Evolutionary conservation across 1,139 yeast species (phyloP).

Genomic region (Hyphopichia pseudoburtonii): DNA sequence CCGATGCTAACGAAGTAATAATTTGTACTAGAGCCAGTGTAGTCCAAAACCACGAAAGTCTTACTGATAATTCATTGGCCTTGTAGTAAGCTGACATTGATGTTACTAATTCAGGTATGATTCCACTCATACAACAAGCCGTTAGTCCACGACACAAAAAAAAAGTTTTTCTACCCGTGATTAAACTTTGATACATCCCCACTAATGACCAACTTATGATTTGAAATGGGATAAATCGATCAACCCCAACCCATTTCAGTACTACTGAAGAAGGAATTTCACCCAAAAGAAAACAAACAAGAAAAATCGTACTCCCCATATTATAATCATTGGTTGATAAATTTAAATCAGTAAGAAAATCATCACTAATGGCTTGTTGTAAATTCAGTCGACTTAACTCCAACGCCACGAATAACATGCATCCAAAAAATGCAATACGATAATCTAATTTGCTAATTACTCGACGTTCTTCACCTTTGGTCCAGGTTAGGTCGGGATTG

Average conservation of each 20-base stretch:
- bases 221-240: slow-evolving; percentile 32
- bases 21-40: slow-evolving; percentile 43
- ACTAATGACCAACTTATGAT: slow-evolving; percentile 48
- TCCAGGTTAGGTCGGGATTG: slow-evolving; percentile 24
- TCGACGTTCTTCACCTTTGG: slow-evolving; percentile 18
- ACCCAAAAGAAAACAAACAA: slow-evolving; percentile 27
- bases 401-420: slow-evolving; percentile 31
- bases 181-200: slow-evolving; percentile 44
- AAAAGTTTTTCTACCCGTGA: slow-evolving; percentile 34
- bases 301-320: slow-evolving; percentile 30
- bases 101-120: slow-evolving; percentile 53
- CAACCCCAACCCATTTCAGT: slow-evolving; percentile 33
- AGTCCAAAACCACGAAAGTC: slow-evolving; percentile 53
- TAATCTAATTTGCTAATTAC: slow-evolving; percentile 23
- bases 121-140: slow-evolving; percentile 57
- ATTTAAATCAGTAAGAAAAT: slow-evolving; percentile 26
- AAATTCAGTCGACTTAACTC: slow-evolving; percentile 34
- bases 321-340: slow-evolving; percentile 32
- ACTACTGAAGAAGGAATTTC: slow-evolving; percentile 36
- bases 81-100: slow-evolving; percentile 61
- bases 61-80: slow-evolving; percentile 46
- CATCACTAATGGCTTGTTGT: slow-evolving; percentile 33
- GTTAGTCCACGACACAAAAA: slow-evolving; percentile 44
- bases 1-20: slow-evolving; percentile 42
- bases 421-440: slow-evolving; percentile 29